Percentiles rank a stretch among this genome's conserved stretches.
Conservation (phyloP, 2,329 filamentous ascomycete genomes). For the Acarospora socialis region DNA sequence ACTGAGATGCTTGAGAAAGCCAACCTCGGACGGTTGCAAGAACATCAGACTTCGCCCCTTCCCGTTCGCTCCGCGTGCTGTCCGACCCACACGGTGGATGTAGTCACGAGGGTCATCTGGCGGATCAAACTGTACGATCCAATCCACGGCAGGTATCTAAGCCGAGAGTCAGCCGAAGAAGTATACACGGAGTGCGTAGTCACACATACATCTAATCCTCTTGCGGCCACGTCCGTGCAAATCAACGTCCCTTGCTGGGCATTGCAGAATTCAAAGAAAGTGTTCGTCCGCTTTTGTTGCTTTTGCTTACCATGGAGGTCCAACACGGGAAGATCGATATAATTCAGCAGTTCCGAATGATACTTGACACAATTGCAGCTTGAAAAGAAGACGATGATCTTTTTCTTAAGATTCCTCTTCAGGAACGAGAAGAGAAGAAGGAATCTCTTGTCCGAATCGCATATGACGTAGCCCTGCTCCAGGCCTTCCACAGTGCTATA, state of each 20-base stretch:
- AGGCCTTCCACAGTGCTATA: slow-evolving; percentile 85
- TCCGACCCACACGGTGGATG: slow-evolving; percentile 92
- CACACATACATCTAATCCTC: slow-evolving; percentile 65
- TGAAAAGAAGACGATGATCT: slow-evolving; percentile 94
- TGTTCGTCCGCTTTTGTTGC: slow-evolving; percentile 97
- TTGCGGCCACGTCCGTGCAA: slow-evolving; percentile 89
- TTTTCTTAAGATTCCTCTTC: slow-evolving; percentile 84
- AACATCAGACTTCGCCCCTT: slow-evolving; percentile 88
- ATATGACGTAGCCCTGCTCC: slow-evolving; percentile 91
- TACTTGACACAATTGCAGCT: slow-evolving; percentile 92
- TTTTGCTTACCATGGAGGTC: slow-evolving; percentile 92
- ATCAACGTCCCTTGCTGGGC: slow-evolving; percentile 76
- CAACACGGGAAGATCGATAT: slow-evolving; percentile 83
- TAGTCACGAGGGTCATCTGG: slow-evolving; percentile 84
- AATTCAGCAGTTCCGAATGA: slow-evolving; percentile 88
- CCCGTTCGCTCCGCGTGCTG: slow-evolving; percentile 66
- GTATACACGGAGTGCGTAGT: background rate
- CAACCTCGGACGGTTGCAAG: slow-evolving; percentile 79
- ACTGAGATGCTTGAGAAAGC: slow-evolving; percentile 83
- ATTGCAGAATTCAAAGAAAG: slow-evolving; percentile 92
- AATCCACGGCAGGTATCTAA: slow-evolving; percentile 83
- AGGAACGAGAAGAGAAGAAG: slow-evolving; percentile 87
- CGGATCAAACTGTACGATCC: slow-evolving; percentile 91
- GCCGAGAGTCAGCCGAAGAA: slow-evolving; percentile 12
- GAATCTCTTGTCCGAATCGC: slow-evolving; percentile 88